Evolutionary conservation across 306 rosid genomes (phyloP), one percentile per base, ranked within the genome.

Genomic region (Canavalia ensiformis): DNA sequence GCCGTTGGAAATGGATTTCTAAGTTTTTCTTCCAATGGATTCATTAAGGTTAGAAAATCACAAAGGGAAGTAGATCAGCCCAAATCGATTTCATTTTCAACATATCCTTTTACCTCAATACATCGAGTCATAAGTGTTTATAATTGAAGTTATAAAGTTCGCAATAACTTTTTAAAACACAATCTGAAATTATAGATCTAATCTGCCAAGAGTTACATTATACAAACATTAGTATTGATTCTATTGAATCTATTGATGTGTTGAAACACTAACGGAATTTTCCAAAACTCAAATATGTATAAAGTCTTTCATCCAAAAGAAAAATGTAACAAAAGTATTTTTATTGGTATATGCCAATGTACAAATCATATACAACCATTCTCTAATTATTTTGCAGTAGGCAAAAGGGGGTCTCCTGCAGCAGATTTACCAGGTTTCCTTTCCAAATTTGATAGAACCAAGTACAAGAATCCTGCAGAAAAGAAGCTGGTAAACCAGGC

Each of bases 401-500:
- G 80, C 81, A 88, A 79, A 72, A 88, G 73, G 29, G 92, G 69
- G 18, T 71, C 89, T 42, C 31, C 25, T 39, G 60, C 72, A 62
- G 9, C 70, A 29, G 29, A 76, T 33, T 77, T 44, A 47, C 54
- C 77, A 3, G 31, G 67, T 73, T 86, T 88, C 69, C 82, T 35
- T 50, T 52, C 79, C 76, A 84, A 70, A 76, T 82, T n/a, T n/a
- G 94, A 89, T 18, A 91, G 56, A 66, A 89, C 13, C 94, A 95
- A 91, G 56, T 91, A 84, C 18, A 89, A 70, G 62, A 88, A 86
- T 29, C 96, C 98, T 3, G 97, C 91, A 51, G 87, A 80, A 92
- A 95, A 93, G 83, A 90, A 87, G 83, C 97, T 91, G 35, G 91
- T 42, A 83, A 95, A 95, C 99, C 98, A 95, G 35, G 99, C 99